Evolutionary conservation across 177 flowering plant genomes (phyloP), one percentile per base, ranked within the genome.

Genomic region (Vitis hybrid): DNA sequence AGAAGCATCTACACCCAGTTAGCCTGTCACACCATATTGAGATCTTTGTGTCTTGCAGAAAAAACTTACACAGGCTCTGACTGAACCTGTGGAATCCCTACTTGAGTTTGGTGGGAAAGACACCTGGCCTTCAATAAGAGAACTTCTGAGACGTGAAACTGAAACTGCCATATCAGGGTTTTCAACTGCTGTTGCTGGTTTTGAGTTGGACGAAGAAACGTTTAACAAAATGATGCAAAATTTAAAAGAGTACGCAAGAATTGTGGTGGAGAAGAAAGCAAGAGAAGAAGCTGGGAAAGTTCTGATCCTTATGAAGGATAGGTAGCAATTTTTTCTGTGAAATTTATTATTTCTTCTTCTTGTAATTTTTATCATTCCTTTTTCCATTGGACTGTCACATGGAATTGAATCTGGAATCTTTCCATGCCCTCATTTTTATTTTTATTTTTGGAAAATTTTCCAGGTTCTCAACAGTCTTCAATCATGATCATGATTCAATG

Each of bases 211-310:
- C 9, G 52, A 76, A 56, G 61, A 48, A 32, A 67, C 75, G 50
- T 21, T 57, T 65, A 82, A 77, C 21, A 70, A 69, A 65, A 76
- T 81, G 83, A 69, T 81, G 57, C 78, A 73, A 62, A 79, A 72
- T 49, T 61, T 85, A 69, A 65, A 71, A 73, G 71, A 74, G 18
- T 74, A 75, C 76, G 81, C 81, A 18, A 71, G 79, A 72, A 69
- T 67, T 46, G 32, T 85, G 48, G 85, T 85, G 58, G 85, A 75
- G 71, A 77, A 60, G 13, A 85, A 82, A 69, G 79, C 87, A 56
- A 83, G 80, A 69, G 87, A 85, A 66, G 89, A 80, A 79, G 87
- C 89, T 62, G 85, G 80, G 3, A 83, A 75, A 72, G 82, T 83
- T 75, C 62, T 85, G 73, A 80, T 76, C 49, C 79, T 65, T 54